Conservation (phyloP, 805 yeast genomes). For the Candida dajiaensis region DNA sequence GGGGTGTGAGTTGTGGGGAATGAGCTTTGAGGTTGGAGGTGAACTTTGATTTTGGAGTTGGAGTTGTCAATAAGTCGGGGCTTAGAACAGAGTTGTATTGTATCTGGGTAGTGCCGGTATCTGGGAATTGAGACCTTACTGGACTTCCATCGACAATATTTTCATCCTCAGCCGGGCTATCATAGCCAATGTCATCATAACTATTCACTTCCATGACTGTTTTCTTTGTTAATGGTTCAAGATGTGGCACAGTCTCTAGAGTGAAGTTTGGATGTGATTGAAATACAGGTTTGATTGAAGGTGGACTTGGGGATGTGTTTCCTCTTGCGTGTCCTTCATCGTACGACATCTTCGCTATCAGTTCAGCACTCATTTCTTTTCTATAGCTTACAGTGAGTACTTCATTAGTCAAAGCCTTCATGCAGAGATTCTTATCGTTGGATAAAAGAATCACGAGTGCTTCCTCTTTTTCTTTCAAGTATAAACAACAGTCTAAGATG, state of each 20-base stretch:
- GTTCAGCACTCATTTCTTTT: conserved; percentile 39
- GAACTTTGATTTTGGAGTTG: background rate
- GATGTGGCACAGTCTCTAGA: background rate
- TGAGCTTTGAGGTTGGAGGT: background rate
- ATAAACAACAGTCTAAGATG: conserved; percentile 79
- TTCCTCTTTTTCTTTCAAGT: conserved; percentile 36
- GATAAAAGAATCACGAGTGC: conserved; percentile 59
- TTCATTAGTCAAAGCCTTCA: conserved; percentile 65
- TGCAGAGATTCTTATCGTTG: conserved; percentile 79
- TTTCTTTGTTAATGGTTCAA: background rate
- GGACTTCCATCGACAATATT: background rate
- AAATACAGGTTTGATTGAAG: background rate
- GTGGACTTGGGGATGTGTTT: background rate
- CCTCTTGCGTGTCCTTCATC: conserved; percentile 5
- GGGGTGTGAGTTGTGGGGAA: background rate
- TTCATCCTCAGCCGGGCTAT: background rate
- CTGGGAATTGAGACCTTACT: background rate
- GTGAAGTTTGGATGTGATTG: background rate
- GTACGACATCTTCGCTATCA: conserved; percentile 36
- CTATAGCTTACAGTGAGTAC: conserved; percentile 52
- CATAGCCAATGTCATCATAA: background rate
- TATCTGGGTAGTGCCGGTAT: background rate
- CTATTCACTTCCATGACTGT: background rate
- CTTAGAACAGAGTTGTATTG: background rate
- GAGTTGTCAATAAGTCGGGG: background rate